Conservation (phyloP, 75 land plant species). For the Larix kaempferi region DNA sequence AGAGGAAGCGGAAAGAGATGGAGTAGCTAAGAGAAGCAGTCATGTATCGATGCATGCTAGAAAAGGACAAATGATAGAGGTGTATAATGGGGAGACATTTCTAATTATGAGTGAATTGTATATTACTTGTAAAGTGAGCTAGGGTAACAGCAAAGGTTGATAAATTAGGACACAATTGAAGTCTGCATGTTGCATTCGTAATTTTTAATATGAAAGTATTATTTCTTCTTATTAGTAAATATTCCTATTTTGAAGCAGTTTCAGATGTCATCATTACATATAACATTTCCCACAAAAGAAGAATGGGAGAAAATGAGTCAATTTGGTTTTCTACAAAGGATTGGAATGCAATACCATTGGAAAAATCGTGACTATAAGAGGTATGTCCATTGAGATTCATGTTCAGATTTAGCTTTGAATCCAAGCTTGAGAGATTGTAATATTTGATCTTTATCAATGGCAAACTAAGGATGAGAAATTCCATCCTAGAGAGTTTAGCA, state of each 20-base stretch:
- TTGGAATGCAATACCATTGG: constrained; percentile 99
- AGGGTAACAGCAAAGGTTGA: not conserved
- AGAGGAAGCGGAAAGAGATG: constrained; percentile 1
- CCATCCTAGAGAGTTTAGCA: not conserved
- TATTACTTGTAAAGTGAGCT: not conserved
- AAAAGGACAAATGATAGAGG: not conserved
- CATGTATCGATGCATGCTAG: not conserved
- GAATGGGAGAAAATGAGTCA: constrained; percentile 69
- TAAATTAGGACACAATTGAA: not conserved
- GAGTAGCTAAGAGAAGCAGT: not conserved
- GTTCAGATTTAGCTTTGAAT: not conserved
- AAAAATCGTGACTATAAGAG: constrained; percentile 76
- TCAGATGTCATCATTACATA: constrained; percentile 84
- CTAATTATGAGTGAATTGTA: not conserved
- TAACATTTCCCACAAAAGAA: constrained; percentile 79
- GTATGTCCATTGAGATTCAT: constrained; percentile 16
- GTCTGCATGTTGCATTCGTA: not conserved
- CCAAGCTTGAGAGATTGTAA: not conserved
- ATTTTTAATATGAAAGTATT: not conserved
- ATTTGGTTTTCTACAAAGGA: constrained; percentile 79
- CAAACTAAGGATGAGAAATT: not conserved
- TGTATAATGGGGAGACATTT: not conserved
- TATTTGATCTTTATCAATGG: not conserved
- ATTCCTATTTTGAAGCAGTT: constrained; percentile 40
- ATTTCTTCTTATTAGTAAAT: not conserved